phyloP scores from a whole-genome alignment of 164 flowering plant genomes.

The Chloranthus sessilifolius region DNA sequence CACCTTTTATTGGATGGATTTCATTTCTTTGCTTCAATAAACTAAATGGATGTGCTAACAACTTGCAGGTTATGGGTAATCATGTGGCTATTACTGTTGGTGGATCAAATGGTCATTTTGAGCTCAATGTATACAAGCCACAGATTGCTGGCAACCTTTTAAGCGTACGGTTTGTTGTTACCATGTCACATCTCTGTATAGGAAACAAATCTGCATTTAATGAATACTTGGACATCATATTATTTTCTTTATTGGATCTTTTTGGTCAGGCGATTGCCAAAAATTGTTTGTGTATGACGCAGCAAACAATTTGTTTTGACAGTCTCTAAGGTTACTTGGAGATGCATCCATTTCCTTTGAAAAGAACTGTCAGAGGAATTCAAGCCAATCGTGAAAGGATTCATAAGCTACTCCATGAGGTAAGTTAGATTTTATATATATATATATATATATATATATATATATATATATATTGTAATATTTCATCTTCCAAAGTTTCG shows the following conservation, averaged over 20 bases:
- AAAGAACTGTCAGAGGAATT: constrained; percentile 88
- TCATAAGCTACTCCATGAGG: constrained; percentile 82
- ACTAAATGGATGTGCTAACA: background rate
- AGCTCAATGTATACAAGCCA: constrained; percentile 90
- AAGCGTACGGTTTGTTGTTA: constrained; percentile 41
- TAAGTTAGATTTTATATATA: too few relatives aligned
- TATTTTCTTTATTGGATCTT: too few relatives aligned
- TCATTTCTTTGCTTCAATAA: too few relatives aligned
- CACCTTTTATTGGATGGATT: too few relatives aligned
- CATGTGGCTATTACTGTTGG: constrained; percentile 86
- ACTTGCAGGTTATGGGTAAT: constrained; percentile 83
- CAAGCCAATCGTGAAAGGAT: constrained; percentile 84
- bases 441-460: too few relatives aligned
- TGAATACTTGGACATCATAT: background rate
- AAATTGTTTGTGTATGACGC: too few relatives aligned
- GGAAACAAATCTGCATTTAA: background rate
- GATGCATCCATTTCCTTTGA: constrained; percentile 98
- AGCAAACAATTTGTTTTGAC: constrained; percentile 12
- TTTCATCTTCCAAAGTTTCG: background rate
- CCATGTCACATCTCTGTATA: background rate
- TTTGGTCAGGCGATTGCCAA: too few relatives aligned
- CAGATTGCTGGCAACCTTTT: constrained; percentile 74
- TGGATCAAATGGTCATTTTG: constrained; percentile 94
- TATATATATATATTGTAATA: background rate
- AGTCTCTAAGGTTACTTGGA: constrained; percentile 90